Percentiles rank a stretch among this genome's conserved stretches.
Evolutionary conservation across 345 rosid species (phyloP).

Genomic region (Ceriops decandra): DNA sequence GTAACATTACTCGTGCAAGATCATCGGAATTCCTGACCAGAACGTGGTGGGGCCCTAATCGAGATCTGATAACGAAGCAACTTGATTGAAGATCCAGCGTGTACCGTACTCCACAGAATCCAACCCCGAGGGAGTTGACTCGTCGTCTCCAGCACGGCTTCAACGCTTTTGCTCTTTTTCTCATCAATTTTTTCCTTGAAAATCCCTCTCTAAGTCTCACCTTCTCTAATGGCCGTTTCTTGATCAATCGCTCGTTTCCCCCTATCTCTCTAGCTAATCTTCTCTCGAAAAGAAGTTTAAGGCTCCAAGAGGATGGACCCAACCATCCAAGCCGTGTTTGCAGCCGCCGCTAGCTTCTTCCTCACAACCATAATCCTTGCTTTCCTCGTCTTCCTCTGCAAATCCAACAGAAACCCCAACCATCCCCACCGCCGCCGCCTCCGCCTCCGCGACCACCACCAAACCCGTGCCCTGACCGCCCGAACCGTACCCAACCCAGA

Average conservation of each 20-base stretch:
- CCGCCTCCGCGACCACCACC: neutral
- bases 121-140: constrained; percentile 34
- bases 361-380: constrained; percentile 23
- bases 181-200: constrained; percentile 4
- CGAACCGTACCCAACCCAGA: constrained; percentile 21
- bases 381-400: constrained; percentile 28
- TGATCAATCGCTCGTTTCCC: neutral
- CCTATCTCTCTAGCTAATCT: neutral
- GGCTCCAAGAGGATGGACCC: constrained; percentile 20
- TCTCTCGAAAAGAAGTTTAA: neutral
- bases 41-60: no score
- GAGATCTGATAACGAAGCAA: no score
- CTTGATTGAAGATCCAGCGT: neutral
- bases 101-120: constrained; percentile 9
- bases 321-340: constrained; percentile 8
- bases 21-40: no score
- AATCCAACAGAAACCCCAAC: neutral
- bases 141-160: constrained; percentile 24
- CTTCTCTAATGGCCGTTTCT: constrained; percentile 25
- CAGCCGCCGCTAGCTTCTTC: constrained; percentile 31
- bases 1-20: no score
- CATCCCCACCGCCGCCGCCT: neutral
- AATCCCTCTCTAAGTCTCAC: neutral
- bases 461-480: constrained; percentile 12
- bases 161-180: neutral